Percentiles rank a stretch among this genome's conserved stretches.
Conservation (phyloP, 768 basidiomycete species). For the Naganishia friedmannii region DNA sequence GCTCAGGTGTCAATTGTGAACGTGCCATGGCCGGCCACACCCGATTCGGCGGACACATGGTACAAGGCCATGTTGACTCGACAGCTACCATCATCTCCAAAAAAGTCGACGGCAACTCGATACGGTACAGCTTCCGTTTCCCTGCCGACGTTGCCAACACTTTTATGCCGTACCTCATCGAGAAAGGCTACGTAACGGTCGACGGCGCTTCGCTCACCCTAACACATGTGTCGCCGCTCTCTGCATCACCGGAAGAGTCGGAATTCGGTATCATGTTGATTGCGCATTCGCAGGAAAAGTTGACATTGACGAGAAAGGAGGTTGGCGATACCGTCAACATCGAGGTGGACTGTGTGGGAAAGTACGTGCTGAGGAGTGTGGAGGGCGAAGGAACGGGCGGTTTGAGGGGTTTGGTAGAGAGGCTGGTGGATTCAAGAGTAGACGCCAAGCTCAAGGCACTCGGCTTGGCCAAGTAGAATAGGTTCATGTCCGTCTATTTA, state of each 20-base stretch:
- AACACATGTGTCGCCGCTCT: constrained; percentile 65
- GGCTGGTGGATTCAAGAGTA: constrained; percentile 43
- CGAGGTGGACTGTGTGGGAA: constrained; percentile 60
- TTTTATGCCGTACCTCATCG: constrained; percentile 76
- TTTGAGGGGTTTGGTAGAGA: constrained; percentile 38
- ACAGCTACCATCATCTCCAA: constrained; percentile 72
- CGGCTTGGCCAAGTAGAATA: constrained; percentile 7
- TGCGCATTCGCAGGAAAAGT: constrained; percentile 83
- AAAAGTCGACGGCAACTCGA: constrained; percentile 76
- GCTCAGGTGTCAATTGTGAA: constrained; percentile 74
- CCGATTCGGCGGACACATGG: constrained; percentile 94
- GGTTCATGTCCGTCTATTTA: not conserved
- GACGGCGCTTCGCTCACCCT: constrained; percentile 92
- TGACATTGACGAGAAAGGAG: constrained; percentile 71
- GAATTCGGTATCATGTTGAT: constrained; percentile 92
- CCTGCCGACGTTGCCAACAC: constrained; percentile 59
- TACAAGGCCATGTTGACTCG: constrained; percentile 93
- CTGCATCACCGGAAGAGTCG: constrained; percentile 46
- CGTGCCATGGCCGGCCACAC: constrained; percentile 88
- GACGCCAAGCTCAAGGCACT: constrained; percentile 34
- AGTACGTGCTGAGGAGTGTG: constrained; percentile 46
- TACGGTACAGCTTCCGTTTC: constrained; percentile 77
- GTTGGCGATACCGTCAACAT: constrained; percentile 84
- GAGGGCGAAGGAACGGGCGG: constrained; percentile 33
- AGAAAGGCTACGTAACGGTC: constrained; percentile 90